These are phyloP conservation scores for Yarrowia divulgata DNA, from an alignment of 805 yeast genomes.

Conservation along the genomic window DNA sequence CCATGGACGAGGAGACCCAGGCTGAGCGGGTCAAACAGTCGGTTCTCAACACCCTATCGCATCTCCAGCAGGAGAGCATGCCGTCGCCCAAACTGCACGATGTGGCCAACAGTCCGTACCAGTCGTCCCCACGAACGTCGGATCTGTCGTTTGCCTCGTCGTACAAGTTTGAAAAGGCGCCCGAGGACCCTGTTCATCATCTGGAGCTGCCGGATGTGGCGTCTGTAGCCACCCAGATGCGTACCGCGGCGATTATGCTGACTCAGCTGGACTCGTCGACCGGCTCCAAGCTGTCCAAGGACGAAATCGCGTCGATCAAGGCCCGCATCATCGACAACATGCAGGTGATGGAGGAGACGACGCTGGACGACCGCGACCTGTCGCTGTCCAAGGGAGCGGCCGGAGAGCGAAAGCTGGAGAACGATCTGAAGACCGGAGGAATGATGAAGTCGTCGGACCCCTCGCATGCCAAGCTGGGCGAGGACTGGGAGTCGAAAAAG, in stretches of 20 bases:
- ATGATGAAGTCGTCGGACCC: conserved; percentile 50
- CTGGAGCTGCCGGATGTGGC: conserved; percentile 50
- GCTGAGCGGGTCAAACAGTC: conserved; percentile 25
- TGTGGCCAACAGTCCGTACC: conserved; percentile 16
- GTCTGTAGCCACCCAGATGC: conserved; percentile 86
- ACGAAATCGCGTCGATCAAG: conserved; percentile 72
- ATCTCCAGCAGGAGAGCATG: conserved; percentile 17
- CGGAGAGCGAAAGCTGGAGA: conserved; percentile 90
- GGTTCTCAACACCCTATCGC: conserved; percentile 19
- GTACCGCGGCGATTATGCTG: conserved; percentile 95
- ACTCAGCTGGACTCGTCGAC: conserved; percentile 78
- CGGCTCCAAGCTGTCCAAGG: conserved; percentile 54
- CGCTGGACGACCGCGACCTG: conserved; percentile 57
- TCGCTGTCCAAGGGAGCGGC: conserved; percentile 64
- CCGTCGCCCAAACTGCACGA: conserved; percentile 32
- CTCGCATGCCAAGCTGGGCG: conserved; percentile 73
- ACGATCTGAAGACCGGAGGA: conserved; percentile 88
- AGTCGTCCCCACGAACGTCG: conserved; percentile 48
- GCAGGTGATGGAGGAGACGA: conserved; percentile 75
- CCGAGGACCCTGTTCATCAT: conserved; percentile 40
- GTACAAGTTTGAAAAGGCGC: conserved; percentile 44
- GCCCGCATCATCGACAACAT: conserved; percentile 71
- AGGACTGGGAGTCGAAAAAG: conserved; percentile 88
- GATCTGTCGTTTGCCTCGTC: conserved; percentile 51
- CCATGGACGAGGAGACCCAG: conserved; percentile 39